Base-by-base conservation (phyloP, 2,329 filamentous ascomycete species). In the Beauveria bassiana region DNA sequence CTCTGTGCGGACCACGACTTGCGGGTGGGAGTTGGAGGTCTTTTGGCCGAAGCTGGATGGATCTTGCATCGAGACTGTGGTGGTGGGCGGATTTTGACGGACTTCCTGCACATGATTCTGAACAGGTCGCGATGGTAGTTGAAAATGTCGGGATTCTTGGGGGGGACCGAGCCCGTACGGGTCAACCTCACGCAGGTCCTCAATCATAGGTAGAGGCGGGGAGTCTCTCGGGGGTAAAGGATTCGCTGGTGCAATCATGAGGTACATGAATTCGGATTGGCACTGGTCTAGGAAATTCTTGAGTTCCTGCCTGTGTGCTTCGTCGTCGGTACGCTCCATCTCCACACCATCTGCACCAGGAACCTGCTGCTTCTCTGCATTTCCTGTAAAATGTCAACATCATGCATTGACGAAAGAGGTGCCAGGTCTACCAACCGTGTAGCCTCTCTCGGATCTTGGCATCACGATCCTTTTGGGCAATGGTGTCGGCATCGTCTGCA, bases 171-270 rank as follows among this genome's bases (percentile, higher is more conserved):
- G 71, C 24, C 77, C 79, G 62, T 81, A 85, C 5, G 72, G 71
- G 47, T 82, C 84, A 38, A 76, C 77, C 62, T 86, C 82, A 54
- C 81, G 75, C n/a, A 85, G 66, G 59, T 86, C 84, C 54, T 86
- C 85, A 28, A 85, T 78, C 47, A 84, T 75, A 10, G 83, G 83
- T 12, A 85, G 70, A 2, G 79, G 82, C 5, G 82, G 82, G 1
- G 83, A 85, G 26, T 87, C 85, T 70, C 85, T 79, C n/a, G 85
- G 85, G 1, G 85, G 85, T 47, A 82, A 74, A 3, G 85, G 85
- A 70, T 88, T 88, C 46, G 85, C 85, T 1, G 85, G 85, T 0
- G 85, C 84, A 56, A 86, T 80, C 85, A 88, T 86, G 16, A 88
- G 77, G 67, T 88, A 88, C 64, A 85, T 86, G 63, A 88, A 86